Base-by-base conservation (phyloP, 2,329 filamentous ascomycete genomes). In the Penicillium brevicompactum region DNA sequence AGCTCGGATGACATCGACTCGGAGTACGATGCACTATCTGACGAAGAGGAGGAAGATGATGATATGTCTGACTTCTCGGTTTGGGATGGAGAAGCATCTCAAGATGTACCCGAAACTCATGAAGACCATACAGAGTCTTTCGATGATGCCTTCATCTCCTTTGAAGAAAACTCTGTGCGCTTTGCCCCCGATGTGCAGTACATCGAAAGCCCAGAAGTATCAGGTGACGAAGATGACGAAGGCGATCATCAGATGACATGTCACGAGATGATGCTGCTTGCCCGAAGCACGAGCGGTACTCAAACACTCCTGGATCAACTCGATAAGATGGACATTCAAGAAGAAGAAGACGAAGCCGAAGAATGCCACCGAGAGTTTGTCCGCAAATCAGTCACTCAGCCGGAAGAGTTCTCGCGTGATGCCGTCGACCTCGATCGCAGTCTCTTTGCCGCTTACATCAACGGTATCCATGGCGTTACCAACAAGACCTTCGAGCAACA, bases 391-490 rank as follows among this genome's bases (percentile, higher is more conserved):
- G 57, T 63, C 22, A 61, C 56, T 22, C 62, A 66, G 41, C 67
- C 70, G 13, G 72, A 74, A 22, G 72, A 76, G 42, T 70, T 74
- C 55, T 61, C 71, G 6, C 64, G 61, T 27, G 75, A 77, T 51
- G 64, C 67, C 31, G 53, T 76, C 16, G 73, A 76, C 24, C 58
- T 76, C 21, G 75, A 77, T 52, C 71, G 70, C 41, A 65, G 67
- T 27, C 62, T 76, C 5, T 75, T 77, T 49, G 60, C 70, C 22
- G 75, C 74, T 10, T 76, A 74, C 58, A 73, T 77, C 61, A 76
- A 76, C 46, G 74, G 74, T 14, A 72, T 77, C n/a, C 70, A 71
- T 32, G 74, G 70, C 2, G 68, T 74, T 34, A 57, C 66, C 14
- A 64, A 69, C 27, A 58, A 62, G n/a, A 63, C 38, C 10, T 41